phyloP scores from a whole-genome alignment of 495 filamentous ascomycete genomes.

The Neurospora sp. region DNA sequence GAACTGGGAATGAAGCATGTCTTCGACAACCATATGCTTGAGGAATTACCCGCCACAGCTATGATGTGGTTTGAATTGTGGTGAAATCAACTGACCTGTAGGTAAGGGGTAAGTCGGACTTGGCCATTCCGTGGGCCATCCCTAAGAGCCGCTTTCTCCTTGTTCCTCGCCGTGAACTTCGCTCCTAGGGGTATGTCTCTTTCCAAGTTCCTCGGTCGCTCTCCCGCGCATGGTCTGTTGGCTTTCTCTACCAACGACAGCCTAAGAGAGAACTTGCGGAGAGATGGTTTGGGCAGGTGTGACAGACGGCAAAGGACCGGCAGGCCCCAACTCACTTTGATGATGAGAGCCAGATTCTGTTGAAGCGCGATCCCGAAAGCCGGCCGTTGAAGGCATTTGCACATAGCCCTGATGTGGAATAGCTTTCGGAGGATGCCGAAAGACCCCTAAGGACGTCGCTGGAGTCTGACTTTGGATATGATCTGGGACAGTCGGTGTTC shows the following conservation, averaged over 20 bases:
- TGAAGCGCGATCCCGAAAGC: neutral
- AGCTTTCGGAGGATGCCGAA: neutral
- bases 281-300: neutral
- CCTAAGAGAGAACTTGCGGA: neutral
- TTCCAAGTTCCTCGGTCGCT: neutral
- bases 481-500: neutral
- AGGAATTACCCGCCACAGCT: neutral
- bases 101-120: neutral
- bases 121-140: neutral
- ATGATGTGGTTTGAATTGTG: neutral
- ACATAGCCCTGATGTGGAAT: neutral
- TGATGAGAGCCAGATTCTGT: neutral
- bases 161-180: neutral
- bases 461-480: neutral
- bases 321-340: neutral
- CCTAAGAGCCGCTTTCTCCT: neutral
- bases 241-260: neutral
- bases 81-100: neutral
- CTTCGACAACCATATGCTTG: neutral
- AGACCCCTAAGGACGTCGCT: neutral
- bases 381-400: neutral
- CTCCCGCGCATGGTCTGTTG: neutral
- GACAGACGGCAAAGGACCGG: neutral
- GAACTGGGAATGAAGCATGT: neutral
- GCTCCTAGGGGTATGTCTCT: neutral